A percentile compares a stretch with the other conserved stretches of the same genome.
Conservation (phyloP, 2,329 filamentous ascomycete genomes). For the Penicillium freii region DNA sequence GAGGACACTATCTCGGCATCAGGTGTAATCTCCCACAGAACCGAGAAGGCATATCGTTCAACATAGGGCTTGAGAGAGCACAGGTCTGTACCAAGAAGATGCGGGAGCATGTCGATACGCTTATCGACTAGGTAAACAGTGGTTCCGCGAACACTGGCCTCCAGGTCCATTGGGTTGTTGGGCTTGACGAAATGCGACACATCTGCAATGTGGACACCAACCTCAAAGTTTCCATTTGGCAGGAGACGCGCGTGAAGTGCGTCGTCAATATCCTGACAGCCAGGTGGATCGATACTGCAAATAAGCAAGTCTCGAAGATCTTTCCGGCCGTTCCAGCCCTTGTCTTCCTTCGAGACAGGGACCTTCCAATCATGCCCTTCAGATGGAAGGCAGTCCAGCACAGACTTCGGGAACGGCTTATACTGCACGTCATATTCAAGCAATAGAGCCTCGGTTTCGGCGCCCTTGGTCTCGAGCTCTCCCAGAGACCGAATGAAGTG, state of each 20-base stretch:
- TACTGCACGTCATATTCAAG: conserved; percentile 98
- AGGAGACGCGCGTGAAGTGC: conserved; percentile 82
- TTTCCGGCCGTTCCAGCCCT: conserved; percentile 79
- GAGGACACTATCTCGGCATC: conserved; percentile 80
- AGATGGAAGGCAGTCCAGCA: conserved; percentile 84
- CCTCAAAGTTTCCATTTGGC: conserved; percentile 90
- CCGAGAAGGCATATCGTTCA: conserved; percentile 86
- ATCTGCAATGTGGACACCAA: conserved; percentile 97
- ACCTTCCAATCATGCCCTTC: conserved; percentile 96
- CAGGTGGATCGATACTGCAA: conserved; percentile 94
- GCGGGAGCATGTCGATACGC: conserved; percentile 98
- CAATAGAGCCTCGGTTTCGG: conserved; percentile 90
- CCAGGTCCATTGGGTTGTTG: conserved; percentile 93
- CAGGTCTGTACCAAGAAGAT: conserved; percentile 90
- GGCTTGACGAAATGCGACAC: conserved; percentile 99
- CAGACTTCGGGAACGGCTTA: conserved; percentile 91
- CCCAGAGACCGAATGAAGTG: conserved; percentile 93
- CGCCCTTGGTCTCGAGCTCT: conserved; percentile 93
- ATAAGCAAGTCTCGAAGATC: conserved; percentile 84
- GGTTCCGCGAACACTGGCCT: conserved; percentile 89
- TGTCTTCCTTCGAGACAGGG: conserved; percentile 72
- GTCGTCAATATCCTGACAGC: conserved; percentile 98
- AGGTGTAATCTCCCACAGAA: conserved; percentile 82
- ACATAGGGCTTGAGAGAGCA: conserved; percentile 97
- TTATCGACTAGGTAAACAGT: conserved; percentile 98